Conservation (phyloP, 208 protist species). For the Naegleria lovaniensis region DNA sequence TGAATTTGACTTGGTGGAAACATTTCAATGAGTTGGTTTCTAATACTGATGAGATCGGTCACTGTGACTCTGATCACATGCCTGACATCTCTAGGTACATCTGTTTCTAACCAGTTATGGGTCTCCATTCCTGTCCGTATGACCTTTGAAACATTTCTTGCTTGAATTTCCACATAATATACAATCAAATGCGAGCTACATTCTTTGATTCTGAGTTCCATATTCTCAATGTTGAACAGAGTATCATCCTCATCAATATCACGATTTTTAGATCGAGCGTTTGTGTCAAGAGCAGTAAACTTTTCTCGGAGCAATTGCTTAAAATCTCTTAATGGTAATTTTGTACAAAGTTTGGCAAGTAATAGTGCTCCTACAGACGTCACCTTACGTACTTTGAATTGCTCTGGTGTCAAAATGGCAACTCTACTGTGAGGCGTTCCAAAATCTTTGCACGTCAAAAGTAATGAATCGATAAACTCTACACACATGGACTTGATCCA, state of each 20-base stretch:
- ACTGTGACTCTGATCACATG: background rate
- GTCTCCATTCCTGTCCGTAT: background rate
- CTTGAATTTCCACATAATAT: background rate
- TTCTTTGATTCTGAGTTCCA: background rate
- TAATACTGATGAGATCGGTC: background rate
- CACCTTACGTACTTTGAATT: background rate
- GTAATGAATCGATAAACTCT: background rate
- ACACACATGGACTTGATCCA: conserved; percentile 4
- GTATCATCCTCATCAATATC: background rate
- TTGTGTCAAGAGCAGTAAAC: background rate
- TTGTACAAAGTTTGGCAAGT: background rate
- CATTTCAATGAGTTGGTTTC: background rate
- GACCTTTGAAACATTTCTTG: background rate
- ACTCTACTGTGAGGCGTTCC: background rate
- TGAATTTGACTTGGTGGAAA: background rate
- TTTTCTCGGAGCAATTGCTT: background rate
- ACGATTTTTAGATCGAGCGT: background rate
- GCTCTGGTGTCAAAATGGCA: background rate
- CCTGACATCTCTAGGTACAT: background rate
- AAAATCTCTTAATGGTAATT: background rate
- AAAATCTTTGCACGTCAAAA: background rate
- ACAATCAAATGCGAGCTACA: background rate
- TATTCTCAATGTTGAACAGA: background rate
- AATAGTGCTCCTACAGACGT: background rate
- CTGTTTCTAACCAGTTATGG: background rate